These are phyloP conservation scores for Neophaeococcomyces mojaviensis DNA, from an alignment of 2,329 filamentous ascomycete species.

Conservation along the genomic window DNA sequence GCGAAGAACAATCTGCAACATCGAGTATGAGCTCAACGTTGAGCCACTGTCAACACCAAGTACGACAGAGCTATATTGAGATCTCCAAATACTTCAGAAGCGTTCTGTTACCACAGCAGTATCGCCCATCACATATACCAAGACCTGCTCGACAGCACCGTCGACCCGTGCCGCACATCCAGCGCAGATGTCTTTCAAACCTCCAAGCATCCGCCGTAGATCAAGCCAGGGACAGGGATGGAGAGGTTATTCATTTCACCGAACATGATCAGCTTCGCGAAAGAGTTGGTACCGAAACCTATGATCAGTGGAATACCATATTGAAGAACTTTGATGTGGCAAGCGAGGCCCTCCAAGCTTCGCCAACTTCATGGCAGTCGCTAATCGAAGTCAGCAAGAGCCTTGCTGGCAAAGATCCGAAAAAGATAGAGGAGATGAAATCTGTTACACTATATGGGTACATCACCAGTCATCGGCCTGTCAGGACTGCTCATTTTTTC, in stretches of 20 bases:
- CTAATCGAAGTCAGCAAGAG: not conserved
- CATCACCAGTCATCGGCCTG: conserved; percentile 18
- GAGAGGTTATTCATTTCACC: not conserved
- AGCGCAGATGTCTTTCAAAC: not conserved
- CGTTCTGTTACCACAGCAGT: not conserved
- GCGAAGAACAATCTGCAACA: no score
- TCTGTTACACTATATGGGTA: conserved; percentile 15
- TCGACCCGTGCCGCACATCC: not conserved
- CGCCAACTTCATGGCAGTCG: not conserved
- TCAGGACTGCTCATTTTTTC: conserved; percentile 16
- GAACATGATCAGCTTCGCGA: not conserved
- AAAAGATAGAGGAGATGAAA: not conserved
- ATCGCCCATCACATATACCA: not conserved
- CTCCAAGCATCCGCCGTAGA: not conserved
- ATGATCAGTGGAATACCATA: no score
- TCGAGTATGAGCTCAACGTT: no score
- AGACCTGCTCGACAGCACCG: not conserved
- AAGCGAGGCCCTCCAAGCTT: not conserved
- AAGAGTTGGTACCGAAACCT: not conserved
- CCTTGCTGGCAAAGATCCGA: not conserved
- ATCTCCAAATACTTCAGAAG: conserved; percentile 30
- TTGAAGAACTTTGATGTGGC: not conserved
- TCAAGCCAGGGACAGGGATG: not conserved
- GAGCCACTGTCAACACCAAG: conserved; percentile 9
- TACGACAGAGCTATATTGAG: conserved; percentile 30